Evolutionary conservation across 2,329 filamentous ascomycete species (phyloP), one percentile per base, ranked within the genome.

Genomic region (Colletotrichum incanum): DNA sequence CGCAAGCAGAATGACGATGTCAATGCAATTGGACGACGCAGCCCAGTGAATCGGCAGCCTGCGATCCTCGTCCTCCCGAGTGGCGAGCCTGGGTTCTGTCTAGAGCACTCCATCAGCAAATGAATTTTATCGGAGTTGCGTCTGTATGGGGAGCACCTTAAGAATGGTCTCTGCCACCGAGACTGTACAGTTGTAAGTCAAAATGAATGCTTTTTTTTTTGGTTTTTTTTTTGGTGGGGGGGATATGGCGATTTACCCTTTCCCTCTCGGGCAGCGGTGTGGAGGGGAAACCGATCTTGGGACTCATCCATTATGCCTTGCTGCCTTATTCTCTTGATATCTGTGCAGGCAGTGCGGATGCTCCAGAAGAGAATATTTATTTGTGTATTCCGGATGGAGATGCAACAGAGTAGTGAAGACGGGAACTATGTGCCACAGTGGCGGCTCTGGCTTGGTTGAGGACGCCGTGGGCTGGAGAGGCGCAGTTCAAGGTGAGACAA

Each of bases 41-140:
- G 96, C 96, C 96, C 96, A 99, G 86, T 99, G 96, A 69, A 98
- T 91, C 2, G 96, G 92, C 47, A 98, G 89, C 55, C 96, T 93
- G 20, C 94, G 94, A 81, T 99, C 96, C 60, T 94, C 92, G 78
- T 99, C 96, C 77, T 91, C 90, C 70, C 82, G 82, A 58, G 85
- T 87, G 34, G 94, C 92, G 49, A 97, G 89, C 78, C 93, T 95
- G 2, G 93, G 92, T 78, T 97, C 95, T 76, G 92, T 91, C 93
- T 96, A 67, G 5, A 52, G 37, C 6, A 43, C 39, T 16, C 9
- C 26, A 26, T 56, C 20, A 45, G 49, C 31, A 37, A 18, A n/a
- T 31, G 26, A 2, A 3, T 3, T 16, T 11, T 9, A 6, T 14
- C 23, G 73, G 80, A 78, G 45, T 81, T 82, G 58, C 81, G 78